Evolutionary conservation across 208 protist species (phyloP), one percentile per base, ranked within the genome.

Genomic region (Crithidia bombi): DNA sequence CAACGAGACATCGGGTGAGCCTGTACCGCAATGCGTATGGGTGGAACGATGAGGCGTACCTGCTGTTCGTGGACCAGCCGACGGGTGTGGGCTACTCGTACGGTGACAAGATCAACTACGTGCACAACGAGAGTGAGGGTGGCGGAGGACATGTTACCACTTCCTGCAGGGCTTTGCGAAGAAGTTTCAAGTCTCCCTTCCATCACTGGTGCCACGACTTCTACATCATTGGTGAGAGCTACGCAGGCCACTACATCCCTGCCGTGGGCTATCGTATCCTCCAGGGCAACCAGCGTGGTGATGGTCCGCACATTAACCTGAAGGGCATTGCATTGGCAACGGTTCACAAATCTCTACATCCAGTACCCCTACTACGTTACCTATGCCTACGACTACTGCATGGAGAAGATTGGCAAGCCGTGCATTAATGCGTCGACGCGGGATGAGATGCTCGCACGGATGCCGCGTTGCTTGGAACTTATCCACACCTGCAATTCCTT

Each of bases 41-140:
- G 38, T 98, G 91, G 90, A 94, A 92, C 67, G 72, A 78, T 15
- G 46, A 93, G 25, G 89, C 87, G 17, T 91, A 82, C 73, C 39
- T 98, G 1, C 47, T 98, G 50, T 97, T 86, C 50, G 81, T 98
- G 19, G 95, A 98, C 69, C 91, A 97, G 79, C 92, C 95, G 2
- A 78, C 78, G 14, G 92, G 92, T 11, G 79, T 91, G 17, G 95
- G 95, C 43, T 98, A 93, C 78, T 87, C 75, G n/a, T 93, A 92
- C 71, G 76, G 65, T 19, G 56, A 75, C 50, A 33, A 35, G 14
- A 46, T 44, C 21, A 81, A 90, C 47, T 85, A 80, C 52, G 87
- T 86, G 70, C 69, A 67, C 55, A 89, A 93, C 78, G 76, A 94
- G 61, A 33, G 35, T 21, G 63, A 88, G 56, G 86, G 93, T 15